Evolutionary conservation across 495 filamentous ascomycete species (phyloP), one percentile per base, ranked within the genome.

Genomic region (Cryomyces antarcticus): DNA sequence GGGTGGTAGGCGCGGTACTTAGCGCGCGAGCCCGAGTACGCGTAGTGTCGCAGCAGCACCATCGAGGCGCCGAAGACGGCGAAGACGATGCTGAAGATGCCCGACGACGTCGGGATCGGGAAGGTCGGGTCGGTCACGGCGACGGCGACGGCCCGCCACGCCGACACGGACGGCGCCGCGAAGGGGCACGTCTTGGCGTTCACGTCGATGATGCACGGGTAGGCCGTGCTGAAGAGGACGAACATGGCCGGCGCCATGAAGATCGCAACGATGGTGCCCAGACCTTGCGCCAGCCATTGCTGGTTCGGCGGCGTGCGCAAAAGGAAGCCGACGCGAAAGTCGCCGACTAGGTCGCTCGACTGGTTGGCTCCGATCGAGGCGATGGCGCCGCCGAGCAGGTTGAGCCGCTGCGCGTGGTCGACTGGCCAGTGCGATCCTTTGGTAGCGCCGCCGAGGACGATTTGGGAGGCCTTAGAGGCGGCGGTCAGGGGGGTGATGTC

Each of bases 381-480:
- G 9, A 80, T 59, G 43, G 66, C 65, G 37, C 74, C 75, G 36
- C 71, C 75, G n/a, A 74, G 64, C 11, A 78, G 55, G 62, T 79
- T 79, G 51, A 78, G 58, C 41, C 61, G 61, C 51, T 77, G 75
- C 2, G 73, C 70, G 27, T 68, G 61, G 4, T 50, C 37, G 31
- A 68, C 46, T 27, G 52, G 47, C 49, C 61, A 68, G 44, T 62
- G 60, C 29, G 65, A 58, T 46, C 64, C 56, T 6, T 62, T 63
- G 10, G 76, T 75, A 29, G 70, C 73, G 38, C 65, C 75, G 35
- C 75, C 76, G 39, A 80, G 69, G 49, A 80, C 53, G 44, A 79
- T 66, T 58, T 80, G 76, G 41, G 69, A 72, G n/a, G 75, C 75
- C 53, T 80, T 80, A 44, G 72, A 65, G 9, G 72, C 68, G 17